Evolutionary conservation across 768 basidiomycete genomes (phyloP), one percentile per base, ranked within the genome.

Genomic region (Boletus pseudo-olivaceus): DNA sequence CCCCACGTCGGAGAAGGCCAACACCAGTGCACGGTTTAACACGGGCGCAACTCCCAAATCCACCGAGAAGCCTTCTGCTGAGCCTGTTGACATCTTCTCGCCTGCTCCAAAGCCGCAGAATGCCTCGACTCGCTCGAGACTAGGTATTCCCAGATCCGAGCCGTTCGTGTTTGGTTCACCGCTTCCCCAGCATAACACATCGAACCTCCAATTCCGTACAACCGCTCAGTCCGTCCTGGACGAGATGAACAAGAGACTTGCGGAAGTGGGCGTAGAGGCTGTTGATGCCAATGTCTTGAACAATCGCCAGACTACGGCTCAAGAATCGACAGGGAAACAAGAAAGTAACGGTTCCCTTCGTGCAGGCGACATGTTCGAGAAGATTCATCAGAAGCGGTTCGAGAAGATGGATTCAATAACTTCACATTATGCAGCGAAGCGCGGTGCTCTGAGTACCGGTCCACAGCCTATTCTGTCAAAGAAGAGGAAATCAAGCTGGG

Each of bases 91-190:
- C 51, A 63, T 79, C 33, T 78, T 79, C 60, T 76, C 76, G 7
- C 76, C 76, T 26, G 66, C 62, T 5, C 72, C 63, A 27, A 69
- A 63, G 40, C 57, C 54, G 19, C 59, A 41, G 44, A 50, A 55
- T 15, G 47, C 50, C 7, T 60, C 66, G 5, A 34, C 51, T 26
- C 60, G 63, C 35, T 62, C 71, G 10, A 69, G 56, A 37, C 61
- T 61, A 17, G 54, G 19, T 11, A 41, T 69, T 45, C 46, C 66
- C 30, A 52, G 55, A 40, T 66, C 67, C 2, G 68, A 78, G 23
- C 82, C 84, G 0, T 93, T 92, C 72, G 65, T 90, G 20, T 93
- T 93, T 61, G 90, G 90, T 26, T 91, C 90, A 0, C 85, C 88
- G 0, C 76, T 81, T 4, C 82, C 87, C 7, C 79, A 80, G 54